Evolutionary conservation across 495 filamentous ascomycete species (phyloP).

Genomic region (Cairneyella variabilis): DNA sequence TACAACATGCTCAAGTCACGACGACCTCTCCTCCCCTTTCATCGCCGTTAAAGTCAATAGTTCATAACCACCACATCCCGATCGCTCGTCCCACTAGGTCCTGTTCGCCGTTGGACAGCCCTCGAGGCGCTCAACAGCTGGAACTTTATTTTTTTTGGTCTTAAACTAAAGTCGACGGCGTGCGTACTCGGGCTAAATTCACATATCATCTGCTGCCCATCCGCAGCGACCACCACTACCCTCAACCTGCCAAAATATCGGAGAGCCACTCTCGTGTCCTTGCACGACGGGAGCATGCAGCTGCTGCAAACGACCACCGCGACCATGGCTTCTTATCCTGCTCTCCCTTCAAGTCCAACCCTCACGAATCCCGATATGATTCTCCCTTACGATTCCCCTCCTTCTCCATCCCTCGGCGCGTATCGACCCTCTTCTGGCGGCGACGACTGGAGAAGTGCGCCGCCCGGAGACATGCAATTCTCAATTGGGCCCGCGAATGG

Average conservation of each 20-base stretch:
- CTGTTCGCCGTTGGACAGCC: no score
- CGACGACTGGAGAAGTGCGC: conserved; percentile 15
- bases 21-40: no score
- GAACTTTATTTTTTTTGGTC: no score
- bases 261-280: conserved; percentile 3
- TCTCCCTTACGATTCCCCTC: conserved; percentile 60
- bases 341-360: conserved; percentile 65
- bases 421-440: conserved; percentile 8
- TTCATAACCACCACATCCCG: no score
- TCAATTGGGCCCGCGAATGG: conserved; percentile 22
- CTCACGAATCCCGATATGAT: conserved; percentile 96
- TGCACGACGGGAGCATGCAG: conserved; percentile 20
- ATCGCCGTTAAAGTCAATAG: no score
- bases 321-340: conserved; percentile 29
- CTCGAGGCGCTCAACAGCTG: no score
- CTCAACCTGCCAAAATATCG: neutral
- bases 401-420: conserved; percentile 28
- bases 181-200: neutral
- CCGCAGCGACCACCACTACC: neutral
- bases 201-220: neutral
- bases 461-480: conserved; percentile 23
- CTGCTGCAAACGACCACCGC: conserved; percentile 25
- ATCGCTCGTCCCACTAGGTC: no score
- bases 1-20: no score
- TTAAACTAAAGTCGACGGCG: neutral